phyloP scores from a whole-genome alignment of 306 rosid genomes.

The Morella rubra region DNA sequence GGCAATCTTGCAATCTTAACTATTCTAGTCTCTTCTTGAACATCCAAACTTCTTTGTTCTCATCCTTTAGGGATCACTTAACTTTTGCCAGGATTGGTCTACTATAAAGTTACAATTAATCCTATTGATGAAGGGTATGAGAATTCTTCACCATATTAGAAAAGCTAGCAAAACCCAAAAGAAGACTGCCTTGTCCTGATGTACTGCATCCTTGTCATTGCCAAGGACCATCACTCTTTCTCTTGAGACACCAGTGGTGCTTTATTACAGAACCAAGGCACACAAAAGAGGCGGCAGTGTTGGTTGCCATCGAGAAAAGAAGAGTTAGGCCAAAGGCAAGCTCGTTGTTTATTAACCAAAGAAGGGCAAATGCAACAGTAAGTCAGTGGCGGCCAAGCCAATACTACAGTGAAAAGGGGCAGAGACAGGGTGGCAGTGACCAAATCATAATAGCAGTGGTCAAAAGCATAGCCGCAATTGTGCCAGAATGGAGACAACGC shows the following conservation, averaged over 20 bases:
- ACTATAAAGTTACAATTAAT: no score
- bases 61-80: neutral
- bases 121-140: no score
- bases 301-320: neutral
- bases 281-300: neutral
- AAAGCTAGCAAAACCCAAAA: no score
- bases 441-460: neutral
- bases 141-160: no score
- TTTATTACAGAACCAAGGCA: neutral
- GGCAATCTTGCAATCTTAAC: neutral
- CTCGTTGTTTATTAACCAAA: neutral
- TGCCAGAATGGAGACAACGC: neutral
- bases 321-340: neutral
- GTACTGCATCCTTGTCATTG: neutral
- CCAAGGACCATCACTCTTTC: neutral
- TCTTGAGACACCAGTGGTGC: neutral
- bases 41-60: neutral
- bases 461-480: neutral
- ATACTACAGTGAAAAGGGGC: neutral
- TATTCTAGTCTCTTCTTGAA: neutral
- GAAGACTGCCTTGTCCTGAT: no score
- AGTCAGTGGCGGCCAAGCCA: neutral
- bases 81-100: neutral
- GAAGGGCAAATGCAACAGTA: neutral
- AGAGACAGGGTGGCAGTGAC: neutral